Evolutionary conservation across 352 stramenopile genomes (phyloP).

Genomic region (Hyaloperonospora brassicae): DNA sequence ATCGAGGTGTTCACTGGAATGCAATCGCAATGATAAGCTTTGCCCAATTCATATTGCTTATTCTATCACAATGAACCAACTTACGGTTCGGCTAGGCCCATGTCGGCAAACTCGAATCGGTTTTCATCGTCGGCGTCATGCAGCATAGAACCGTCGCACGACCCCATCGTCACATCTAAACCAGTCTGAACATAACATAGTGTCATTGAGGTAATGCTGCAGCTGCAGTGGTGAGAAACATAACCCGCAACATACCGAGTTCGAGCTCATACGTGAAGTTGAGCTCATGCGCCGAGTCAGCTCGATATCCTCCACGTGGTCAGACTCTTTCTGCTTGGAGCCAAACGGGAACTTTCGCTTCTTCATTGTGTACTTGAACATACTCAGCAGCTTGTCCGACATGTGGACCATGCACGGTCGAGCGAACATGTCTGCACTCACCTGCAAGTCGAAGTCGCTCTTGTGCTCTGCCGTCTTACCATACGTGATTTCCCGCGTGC

Average conservation of each 20-base stretch:
- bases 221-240: neutral
- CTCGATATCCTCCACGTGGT: slow-evolving; percentile 45
- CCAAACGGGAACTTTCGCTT: slow-evolving; percentile 77
- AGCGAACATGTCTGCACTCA: slow-evolving; percentile 42
- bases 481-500: slow-evolving; percentile 40
- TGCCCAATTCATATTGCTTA: neutral
- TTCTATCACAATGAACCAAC: neutral
- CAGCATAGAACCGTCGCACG: slow-evolving; percentile 27
- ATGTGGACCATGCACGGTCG: slow-evolving; percentile 52
- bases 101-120: slow-evolving; percentile 35
- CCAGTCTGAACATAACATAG: slow-evolving; percentile 15
- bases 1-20: slow-evolving; percentile 29
- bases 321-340: slow-evolving; percentile 18
- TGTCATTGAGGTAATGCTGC: slow-evolving; percentile 2
- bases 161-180: slow-evolving; percentile 25
- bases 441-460: slow-evolving; percentile 17
- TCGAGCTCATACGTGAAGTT: slow-evolving; percentile 46
- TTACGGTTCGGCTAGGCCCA: slow-evolving; percentile 21
- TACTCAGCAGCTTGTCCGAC: slow-evolving; percentile 47
- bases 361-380: slow-evolving; percentile 84
- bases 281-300: slow-evolving; percentile 60
- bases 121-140: slow-evolving; percentile 38
- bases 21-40: neutral
- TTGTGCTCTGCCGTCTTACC: slow-evolving; percentile 15
- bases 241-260: slow-evolving; percentile 30